Base-by-base conservation (phyloP, 345 rosid genomes). In the Eucalyptus fibrosa region DNA sequence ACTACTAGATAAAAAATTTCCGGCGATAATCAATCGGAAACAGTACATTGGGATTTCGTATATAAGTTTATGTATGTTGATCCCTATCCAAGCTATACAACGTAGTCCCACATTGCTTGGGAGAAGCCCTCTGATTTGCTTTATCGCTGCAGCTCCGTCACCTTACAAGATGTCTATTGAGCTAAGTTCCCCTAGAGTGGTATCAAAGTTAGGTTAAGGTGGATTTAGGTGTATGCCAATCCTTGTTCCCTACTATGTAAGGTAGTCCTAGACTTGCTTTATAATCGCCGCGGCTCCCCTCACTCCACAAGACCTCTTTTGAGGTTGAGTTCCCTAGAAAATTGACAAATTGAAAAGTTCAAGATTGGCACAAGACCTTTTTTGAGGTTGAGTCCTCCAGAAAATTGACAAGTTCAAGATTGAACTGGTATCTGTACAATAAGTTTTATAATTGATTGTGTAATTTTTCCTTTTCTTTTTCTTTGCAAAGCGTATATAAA, bases 11-110 rank as follows among this genome's bases (percentile, higher is more conserved):
- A 13, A 62, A 30, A 7, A 1, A 62, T n/a, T 65, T n/a, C 11
- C 3, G 0, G 12, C 2, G 1, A 65, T 4, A n/a, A 65, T 65
- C 18, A 7, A 18, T 6, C 1, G 2, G 7, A 32, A 69, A n/a
- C 2, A 34, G 24, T 69, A 34, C 6, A 69, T 72, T 72, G 3
- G 7, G 21, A 72, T 34, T 72, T 72, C 0, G 13, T 34, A 13
- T 5, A 72, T 34, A 72, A 16, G 5, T 34, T 18, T 18, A 53
- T 19, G 24, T 53, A 53, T 53, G 59, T 0, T 53, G 11, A 53
- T 53, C 26, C 4, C 11, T 53, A 53, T 53, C 9, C 11, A 53
- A 53, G 59, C 5, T 53, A 53, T 53, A 53, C 26, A 8, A 8
- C 26, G 26, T 53, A 53, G 59, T 8, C 2, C 26, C 59, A 53